Evolutionary conservation across 164 flowering plant genomes (phyloP).

Genomic region (Aristolochia californica): DNA sequence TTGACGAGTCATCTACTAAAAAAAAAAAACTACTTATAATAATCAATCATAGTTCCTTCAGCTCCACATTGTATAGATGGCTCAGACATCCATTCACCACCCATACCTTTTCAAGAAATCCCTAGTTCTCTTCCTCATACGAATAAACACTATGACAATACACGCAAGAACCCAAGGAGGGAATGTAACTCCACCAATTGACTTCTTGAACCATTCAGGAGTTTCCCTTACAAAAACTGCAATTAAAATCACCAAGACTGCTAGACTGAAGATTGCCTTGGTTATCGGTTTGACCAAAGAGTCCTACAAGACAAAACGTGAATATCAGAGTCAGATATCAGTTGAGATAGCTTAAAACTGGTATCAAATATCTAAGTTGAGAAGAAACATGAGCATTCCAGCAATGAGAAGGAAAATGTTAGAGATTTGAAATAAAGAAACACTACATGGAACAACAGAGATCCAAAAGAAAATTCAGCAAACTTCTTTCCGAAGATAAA

Average conservation of each 20-base stretch:
- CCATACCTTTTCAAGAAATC: conserved; percentile 40
- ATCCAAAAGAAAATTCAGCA: too few species aligned
- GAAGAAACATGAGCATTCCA: background rate
- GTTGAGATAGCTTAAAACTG: background rate
- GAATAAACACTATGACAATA: conserved; percentile 72
- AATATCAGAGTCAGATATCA: background rate
- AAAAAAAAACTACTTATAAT: too few species aligned
- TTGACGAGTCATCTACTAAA: too few species aligned
- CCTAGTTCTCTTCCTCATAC: conserved; percentile 82
- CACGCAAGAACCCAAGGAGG: conserved; percentile 97
- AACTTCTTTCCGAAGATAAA: too few species aligned
- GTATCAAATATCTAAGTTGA: background rate
- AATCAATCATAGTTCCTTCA: too few species aligned
- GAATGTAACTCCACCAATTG: conserved; percentile 30
- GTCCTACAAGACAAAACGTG: conserved; percentile 41
- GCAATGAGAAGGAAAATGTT: too few species aligned
- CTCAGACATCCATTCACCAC: conserved; percentile 20
- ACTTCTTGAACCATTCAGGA: conserved; percentile 57
- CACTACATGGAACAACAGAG: too few species aligned
- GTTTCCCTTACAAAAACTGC: conserved; percentile 50
- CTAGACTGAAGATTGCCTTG: conserved; percentile 56
- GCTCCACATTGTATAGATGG: too few species aligned
- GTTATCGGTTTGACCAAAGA: conserved; percentile 76
- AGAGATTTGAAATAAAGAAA: too few species aligned
- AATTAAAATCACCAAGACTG: conserved; percentile 42